Base-by-base conservation (phyloP, 2,329 filamentous ascomycete species). In the Aspergillus calidoustus region DNA sequence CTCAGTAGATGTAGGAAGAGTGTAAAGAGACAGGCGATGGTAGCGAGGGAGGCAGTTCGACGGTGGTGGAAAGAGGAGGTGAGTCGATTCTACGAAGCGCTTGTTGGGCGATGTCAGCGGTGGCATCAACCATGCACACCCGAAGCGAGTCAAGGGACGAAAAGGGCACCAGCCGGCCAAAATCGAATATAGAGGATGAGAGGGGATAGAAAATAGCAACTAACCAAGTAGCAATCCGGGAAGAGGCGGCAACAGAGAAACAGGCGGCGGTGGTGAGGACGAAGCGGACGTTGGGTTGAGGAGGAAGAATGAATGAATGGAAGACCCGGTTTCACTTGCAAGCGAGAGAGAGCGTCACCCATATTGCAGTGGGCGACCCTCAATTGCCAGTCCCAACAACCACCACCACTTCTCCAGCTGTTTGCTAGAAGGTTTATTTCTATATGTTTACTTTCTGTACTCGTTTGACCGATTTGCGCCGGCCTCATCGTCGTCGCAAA, bases 261-360 rank as follows among this genome's bases (percentile, higher is more conserved):
- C 38, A 41, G 50, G 30, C 53, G 54, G 34, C 49, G 51, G 59
- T 38, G 48, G 30, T 53, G 54, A 59, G 59, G 47, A 38, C 50
- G 49, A 60, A 48, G 31, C 50, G 38, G 59, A 59, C 58, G 65
- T 54, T 53, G 54, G 62, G 59, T 56, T 63, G 66, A 62, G 60
- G 52, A 62, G 54, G 59, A 57, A 49, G 59, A 56, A 61, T 56
- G 58, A 59, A 59, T 60, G 62, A 59, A 60, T 60, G 62, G 62
- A 63, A 52, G 64, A 61, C 69, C 69, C 72, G 74, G 76, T 78
- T 78, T 77, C 76, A 77, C 75, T 72, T 75, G 72, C 64, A 76
- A 74, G 73, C 73, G 74, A 76, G 72, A 74, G 57, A 74, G 57
- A 74, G 57, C 57, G 62, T 59, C 62, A 61, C 59, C 59, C 31